Evolutionary conservation across 352 stramenopile species (phyloP).

Genomic region (Globisporangium apiculatum): DNA sequence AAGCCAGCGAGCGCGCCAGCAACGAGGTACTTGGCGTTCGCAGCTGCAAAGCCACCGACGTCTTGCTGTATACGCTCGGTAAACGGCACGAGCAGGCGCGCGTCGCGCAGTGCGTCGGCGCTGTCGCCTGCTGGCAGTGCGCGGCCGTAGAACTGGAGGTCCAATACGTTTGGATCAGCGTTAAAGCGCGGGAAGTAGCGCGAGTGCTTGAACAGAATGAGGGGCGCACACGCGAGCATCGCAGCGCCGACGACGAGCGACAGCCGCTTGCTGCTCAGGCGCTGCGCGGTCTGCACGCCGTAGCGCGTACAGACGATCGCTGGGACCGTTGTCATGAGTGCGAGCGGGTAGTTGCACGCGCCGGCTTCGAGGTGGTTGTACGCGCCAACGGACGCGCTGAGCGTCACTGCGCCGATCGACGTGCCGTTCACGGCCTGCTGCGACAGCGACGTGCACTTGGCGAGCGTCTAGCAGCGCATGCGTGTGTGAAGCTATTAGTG

Average conservation of each 20-base stretch:
- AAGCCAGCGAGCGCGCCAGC: conserved; percentile 70
- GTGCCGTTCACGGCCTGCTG: conserved; percentile 83
- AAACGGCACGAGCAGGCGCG: conserved; percentile 25
- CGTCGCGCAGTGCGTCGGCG: conserved; percentile 3
- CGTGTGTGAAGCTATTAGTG: too few species aligned
- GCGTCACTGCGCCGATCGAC: conserved; percentile 69
- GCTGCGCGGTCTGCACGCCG: conserved; percentile 69
- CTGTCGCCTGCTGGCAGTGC: not conserved
- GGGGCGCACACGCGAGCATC: conserved; percentile 70
- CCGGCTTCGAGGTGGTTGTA: conserved; percentile 66
- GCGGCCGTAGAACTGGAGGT: conserved; percentile 72
- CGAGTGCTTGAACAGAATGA: conserved; percentile 84
- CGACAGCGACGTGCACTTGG: conserved; percentile 69
- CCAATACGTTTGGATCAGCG: conserved; percentile 37
- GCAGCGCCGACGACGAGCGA: conserved; percentile 67
- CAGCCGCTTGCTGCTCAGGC: conserved; percentile 63
- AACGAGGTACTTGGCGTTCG: conserved; percentile 73
- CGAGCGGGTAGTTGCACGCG: conserved; percentile 73
- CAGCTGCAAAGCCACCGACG: conserved; percentile 31
- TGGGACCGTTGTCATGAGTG: conserved; percentile 59
- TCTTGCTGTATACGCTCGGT: conserved; percentile 33
- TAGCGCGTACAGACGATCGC: conserved; percentile 75
- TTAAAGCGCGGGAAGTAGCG: conserved; percentile 71
- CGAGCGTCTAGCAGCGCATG: conserved; percentile 37
- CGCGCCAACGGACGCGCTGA: conserved; percentile 56